Evolutionary conservation across 345 rosid genomes (phyloP).

Genomic region (Gossypioides kirkii): DNA sequence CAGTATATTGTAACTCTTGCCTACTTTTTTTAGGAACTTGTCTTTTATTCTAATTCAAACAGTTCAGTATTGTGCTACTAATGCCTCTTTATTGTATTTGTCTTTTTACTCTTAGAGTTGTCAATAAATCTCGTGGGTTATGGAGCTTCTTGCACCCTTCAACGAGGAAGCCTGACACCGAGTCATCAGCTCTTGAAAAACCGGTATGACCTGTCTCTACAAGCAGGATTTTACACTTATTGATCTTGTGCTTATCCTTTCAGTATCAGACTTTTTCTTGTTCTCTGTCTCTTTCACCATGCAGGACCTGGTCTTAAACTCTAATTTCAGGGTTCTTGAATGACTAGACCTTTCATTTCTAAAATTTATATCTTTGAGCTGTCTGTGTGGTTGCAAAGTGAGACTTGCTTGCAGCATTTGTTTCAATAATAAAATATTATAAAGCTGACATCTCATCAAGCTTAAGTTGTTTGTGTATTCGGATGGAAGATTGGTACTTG

Average conservation of each 20-base stretch:
- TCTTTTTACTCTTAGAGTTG: conserved; percentile 18
- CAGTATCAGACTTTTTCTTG: background rate
- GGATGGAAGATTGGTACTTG: background rate
- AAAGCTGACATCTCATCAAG: background rate
- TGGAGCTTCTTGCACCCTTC: conserved; percentile 53
- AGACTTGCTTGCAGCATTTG: background rate
- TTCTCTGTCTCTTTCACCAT: background rate
- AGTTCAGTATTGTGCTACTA: conserved; percentile 7
- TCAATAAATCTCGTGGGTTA: conserved; percentile 49
- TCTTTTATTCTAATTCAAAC: conserved; percentile 11
- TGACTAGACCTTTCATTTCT: background rate
- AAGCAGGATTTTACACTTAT: conserved; percentile 18
- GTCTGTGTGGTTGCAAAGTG: background rate
- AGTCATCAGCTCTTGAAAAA: conserved; percentile 27
- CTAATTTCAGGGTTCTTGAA: background rate
- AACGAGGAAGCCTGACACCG: conserved; percentile 34
- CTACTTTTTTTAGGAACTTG: conserved; percentile 9
- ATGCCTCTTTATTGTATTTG: conserved; percentile 5
- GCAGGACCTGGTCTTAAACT: background rate
- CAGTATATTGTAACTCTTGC: conserved; percentile 13
- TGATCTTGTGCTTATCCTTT: conserved; percentile 10
- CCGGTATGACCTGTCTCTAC: conserved; percentile 27
- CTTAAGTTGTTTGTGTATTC: background rate
- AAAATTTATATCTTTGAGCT: background rate
- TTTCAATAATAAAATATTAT: background rate